Evolutionary conservation across 1,139 yeast species (phyloP).

Genomic region (Geotrichum cucujoidarum): DNA sequence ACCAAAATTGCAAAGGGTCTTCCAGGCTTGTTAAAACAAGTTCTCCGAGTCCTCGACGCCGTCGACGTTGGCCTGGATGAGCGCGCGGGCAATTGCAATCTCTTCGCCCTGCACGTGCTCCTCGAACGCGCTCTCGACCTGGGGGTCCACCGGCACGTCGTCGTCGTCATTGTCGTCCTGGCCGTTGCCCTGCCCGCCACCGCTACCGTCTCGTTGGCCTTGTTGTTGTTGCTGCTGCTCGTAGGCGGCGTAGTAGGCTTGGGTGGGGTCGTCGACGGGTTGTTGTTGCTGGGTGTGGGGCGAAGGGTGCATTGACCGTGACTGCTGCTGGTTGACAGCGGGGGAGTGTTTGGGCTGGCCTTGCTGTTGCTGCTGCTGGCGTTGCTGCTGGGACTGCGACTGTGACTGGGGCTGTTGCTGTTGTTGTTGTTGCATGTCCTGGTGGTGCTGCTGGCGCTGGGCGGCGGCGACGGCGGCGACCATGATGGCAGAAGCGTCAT

Average conservation of each 20-base stretch:
- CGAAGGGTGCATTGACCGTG: slow-evolving; percentile 22
- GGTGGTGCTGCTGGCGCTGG: slow-evolving; percentile 3
- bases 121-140: slow-evolving; percentile 51
- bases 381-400: background rate
- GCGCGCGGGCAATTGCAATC: slow-evolving; percentile 60
- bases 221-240: slow-evolving; percentile 12
- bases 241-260: background rate
- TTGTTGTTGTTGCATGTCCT: no score
- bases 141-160: slow-evolving; percentile 55
- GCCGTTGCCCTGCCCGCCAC: background rate
- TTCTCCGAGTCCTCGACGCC: slow-evolving; percentile 21
- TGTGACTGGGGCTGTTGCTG: background rate
- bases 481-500: slow-evolving; percentile 9
- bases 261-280: background rate
- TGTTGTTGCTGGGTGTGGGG: slow-evolving; percentile 10
- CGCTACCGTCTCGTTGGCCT: background rate
- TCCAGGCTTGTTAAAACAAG: background rate
- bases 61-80: slow-evolving; percentile 50
- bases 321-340: background rate
- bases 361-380: background rate
- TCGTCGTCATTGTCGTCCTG: slow-evolving; percentile 18
- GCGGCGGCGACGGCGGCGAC: slow-evolving; percentile 8
- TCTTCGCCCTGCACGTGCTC: slow-evolving; percentile 40
- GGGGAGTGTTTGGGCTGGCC: background rate
- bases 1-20: background rate